Conservation (phyloP, 805 yeast genomes). For the Brettanomyces naardenensis region DNA sequence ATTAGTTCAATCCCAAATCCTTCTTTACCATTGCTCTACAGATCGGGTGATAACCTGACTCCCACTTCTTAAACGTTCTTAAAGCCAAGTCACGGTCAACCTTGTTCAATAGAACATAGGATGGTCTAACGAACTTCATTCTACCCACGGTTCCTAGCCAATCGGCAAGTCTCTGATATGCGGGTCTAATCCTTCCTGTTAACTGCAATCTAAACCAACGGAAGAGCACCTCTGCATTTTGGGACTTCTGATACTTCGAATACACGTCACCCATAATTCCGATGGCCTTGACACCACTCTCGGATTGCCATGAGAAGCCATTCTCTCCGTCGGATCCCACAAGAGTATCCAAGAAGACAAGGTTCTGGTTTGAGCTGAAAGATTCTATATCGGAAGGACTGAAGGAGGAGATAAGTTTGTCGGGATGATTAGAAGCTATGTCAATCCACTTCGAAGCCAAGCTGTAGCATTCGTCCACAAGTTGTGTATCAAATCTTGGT, state of each 20-base stretch:
- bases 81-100: slow-evolving; percentile 64
- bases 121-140: slow-evolving; percentile 92
- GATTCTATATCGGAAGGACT: slow-evolving; percentile 38
- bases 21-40: slow-evolving; percentile 77
- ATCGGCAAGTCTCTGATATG: slow-evolving; percentile 51
- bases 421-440: slow-evolving; percentile 25
- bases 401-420: slow-evolving; percentile 29
- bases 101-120: slow-evolving; percentile 54
- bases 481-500: slow-evolving; percentile 69
- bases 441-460: slow-evolving; percentile 62
- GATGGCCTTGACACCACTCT: slow-evolving; percentile 27
- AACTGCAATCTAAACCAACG: slow-evolving; percentile 70
- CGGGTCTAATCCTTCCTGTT: slow-evolving; percentile 37
- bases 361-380: slow-evolving; percentile 70
- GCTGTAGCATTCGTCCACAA: slow-evolving; percentile 64
- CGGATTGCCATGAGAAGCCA: slow-evolving; percentile 30
- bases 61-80: slow-evolving; percentile 51
- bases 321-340: slow-evolving; percentile 38
- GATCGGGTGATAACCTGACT: slow-evolving; percentile 71
- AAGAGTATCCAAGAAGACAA: slow-evolving; percentile 69
- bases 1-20: slow-evolving; percentile 47
- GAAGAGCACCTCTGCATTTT: slow-evolving; percentile 75
- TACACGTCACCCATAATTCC: slow-evolving; percentile 23
- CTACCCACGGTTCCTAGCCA: slow-evolving; percentile 92
- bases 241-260: slow-evolving; percentile 40